phyloP scores from a whole-genome alignment of 1,284 basidiomycete genomes.

The Ganoderma boninense region DNA sequence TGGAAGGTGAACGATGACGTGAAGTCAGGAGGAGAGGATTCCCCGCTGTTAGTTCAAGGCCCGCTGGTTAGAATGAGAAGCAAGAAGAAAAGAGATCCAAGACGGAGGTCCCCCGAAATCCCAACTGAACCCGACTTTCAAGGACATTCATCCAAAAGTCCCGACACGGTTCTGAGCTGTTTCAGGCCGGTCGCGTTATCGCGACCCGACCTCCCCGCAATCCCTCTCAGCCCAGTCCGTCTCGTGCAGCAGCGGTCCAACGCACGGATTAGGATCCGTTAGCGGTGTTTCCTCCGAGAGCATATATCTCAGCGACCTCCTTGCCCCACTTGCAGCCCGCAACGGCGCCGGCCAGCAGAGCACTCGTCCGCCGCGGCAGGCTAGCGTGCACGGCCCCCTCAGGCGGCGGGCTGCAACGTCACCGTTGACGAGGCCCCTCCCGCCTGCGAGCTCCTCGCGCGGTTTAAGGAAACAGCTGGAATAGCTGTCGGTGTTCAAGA shows the following conservation, averaged over 20 bases:
- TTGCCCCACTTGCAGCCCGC: constrained; percentile 28
- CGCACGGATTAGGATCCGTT: constrained; percentile 36
- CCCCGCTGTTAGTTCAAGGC: no score
- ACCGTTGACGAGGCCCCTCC: constrained; percentile 29
- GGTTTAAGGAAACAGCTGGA: constrained; percentile 30
- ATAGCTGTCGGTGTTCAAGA: constrained; percentile 20
- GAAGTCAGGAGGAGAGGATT: background rate
- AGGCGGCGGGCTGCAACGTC: constrained; percentile 25
- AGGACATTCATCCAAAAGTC: no score
- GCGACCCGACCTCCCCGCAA: no score
- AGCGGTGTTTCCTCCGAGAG: constrained; percentile 35
- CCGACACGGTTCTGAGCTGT: no score
- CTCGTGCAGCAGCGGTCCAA: constrained; percentile 36
- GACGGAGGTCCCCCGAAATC: no score
- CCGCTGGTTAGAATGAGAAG: no score
- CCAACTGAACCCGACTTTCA: no score
- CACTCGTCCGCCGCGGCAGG: constrained; percentile 16
- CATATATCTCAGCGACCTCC: constrained; percentile 15
- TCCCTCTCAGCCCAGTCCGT: constrained; percentile 40
- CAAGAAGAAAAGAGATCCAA: no score
- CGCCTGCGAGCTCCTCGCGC: constrained; percentile 36
- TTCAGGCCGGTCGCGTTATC: no score
- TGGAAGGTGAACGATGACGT: background rate
- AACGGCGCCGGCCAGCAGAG: constrained; percentile 7
- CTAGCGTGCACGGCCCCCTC: constrained; percentile 8